Conservation (phyloP, 2,329 filamentous ascomycete species). For the Colletotrichum chrysophilum region DNA sequence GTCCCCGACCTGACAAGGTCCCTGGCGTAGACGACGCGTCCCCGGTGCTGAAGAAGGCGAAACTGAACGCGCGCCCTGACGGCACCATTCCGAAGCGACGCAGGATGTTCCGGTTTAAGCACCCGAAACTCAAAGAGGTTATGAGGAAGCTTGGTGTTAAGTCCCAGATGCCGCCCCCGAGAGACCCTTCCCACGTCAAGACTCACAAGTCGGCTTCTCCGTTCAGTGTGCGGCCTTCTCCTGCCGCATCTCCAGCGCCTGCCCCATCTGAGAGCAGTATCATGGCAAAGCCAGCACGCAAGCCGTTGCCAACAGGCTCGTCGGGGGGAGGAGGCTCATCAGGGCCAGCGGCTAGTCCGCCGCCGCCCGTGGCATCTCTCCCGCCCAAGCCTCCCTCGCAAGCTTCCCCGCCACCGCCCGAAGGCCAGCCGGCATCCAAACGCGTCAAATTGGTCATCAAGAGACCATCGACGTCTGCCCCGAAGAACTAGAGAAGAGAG, state of each 20-base stretch:
- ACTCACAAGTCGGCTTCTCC: constrained; percentile 7
- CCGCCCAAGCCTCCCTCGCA: constrained; percentile 13
- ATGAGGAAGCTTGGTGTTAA: constrained; percentile 27
- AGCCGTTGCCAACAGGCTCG: constrained; percentile 32
- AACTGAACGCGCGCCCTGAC: constrained; percentile 32
- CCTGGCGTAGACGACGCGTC: constrained; percentile 35
- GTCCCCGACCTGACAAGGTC: constrained; percentile 42
- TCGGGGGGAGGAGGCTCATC: neutral
- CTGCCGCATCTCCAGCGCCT: constrained; percentile 31
- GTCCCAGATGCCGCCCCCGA: neutral
- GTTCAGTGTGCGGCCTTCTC: constrained; percentile 23
- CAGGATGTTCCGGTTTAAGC: constrained; percentile 43
- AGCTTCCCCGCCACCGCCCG: constrained; percentile 1
- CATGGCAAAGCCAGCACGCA: constrained; percentile 37
- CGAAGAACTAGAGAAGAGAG: neutral
- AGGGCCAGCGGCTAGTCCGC: constrained; percentile 4
- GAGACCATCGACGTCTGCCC: constrained; percentile 2
- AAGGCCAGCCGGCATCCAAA: constrained; percentile 19
- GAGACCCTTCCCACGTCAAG: constrained; percentile 12
- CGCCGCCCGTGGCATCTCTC: neutral
- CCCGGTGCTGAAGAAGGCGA: constrained; percentile 43
- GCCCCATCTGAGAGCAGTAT: constrained; percentile 29
- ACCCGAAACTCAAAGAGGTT: constrained; percentile 36
- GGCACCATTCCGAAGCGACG: constrained; percentile 27
- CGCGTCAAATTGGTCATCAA: constrained; percentile 23